Evolutionary conservation across 2,329 filamentous ascomycete genomes (phyloP), one percentile per base, ranked within the genome.

Genomic region (Achaetomium macrosporum): DNA sequence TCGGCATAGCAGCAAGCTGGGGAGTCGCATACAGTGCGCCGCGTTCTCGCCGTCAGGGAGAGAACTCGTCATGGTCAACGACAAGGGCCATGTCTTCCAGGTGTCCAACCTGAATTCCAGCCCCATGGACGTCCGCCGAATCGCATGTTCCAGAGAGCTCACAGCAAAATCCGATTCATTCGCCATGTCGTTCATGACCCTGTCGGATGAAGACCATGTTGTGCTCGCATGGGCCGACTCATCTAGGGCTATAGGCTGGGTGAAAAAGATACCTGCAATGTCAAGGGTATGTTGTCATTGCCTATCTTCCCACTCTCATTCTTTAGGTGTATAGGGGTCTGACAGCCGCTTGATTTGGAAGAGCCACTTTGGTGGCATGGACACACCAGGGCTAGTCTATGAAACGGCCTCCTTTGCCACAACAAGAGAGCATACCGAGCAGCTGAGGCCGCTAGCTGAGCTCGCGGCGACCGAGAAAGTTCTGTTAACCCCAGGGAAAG

Each of bases 31-130:
- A 2, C 70, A 72, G 54, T 67, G 65, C 30, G 68, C 68, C 6
- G 61, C 66, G 1, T 73, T 73, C 50, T 73, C 70, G 2, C 64
- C 66, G 0, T 66, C 67, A 0, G 70, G 70, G 3, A 62, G 58
- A 36, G 67, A 71, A n/a, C 55, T 73, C 9, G 69, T 66, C 10
- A 59, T 72, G 57, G 69, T 73, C 1, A 72, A 73, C 48, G 68
- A 71, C 51, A 71, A 68, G 48, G 71, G 71, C 3, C 59, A 70
- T 55, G 50, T 73, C 2, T 73, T 70, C 52, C 63, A 69, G 31
- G 65, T 71, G 3, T 67, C 66, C 1, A 69, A 65, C 39, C 57
- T 73, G 4, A 69, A 71, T 54, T 69, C 70, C 2, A 71, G 56
- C 40, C 66, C 67, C 1, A 64, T 72, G 57, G 67, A 72, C 29